Base-by-base conservation (phyloP, 257 asterid genomes). In the Solanum paucissectum region DNA sequence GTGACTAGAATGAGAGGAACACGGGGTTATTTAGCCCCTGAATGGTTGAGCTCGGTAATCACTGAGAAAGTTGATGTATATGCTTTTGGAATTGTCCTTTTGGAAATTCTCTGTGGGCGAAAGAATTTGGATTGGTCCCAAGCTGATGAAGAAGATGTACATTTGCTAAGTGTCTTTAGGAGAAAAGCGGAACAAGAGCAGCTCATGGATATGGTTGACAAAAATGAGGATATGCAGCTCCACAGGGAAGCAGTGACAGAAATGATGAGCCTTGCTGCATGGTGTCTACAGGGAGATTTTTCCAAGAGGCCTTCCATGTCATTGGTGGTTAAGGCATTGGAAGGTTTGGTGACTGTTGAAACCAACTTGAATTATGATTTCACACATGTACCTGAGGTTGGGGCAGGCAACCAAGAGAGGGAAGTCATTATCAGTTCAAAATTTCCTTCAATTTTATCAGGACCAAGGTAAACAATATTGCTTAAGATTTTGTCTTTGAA, bases 281-380 rank as follows among this genome's bases (percentile, higher is more conserved):
- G 90, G 90, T 90, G 91, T 74, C 87, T 90, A 20, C 89, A 88
- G 7, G 36, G 83, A 0, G 87, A 88, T 18, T 76, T 46, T 21
- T 5, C 23, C 2, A 90, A 36, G 62, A 90, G 91, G 87, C 92
- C 90, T 9, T 85, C 91, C n/a, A 90, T 90, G 89, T 79, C 90
- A 16, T 21, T 23, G 23, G 90, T 90, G n/a, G 62, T 90, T 13
- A 90, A 52, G 83, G 91, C 75, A 12, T 40, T 90, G 6, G 92
- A 87, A 85, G 91, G 88, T 23, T 37, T 73, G 8, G 42, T 83
- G n/a, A 58, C 25, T 64, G 85, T 72, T n/a, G 87, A 88, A 58
- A 77, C 18, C 16, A 38, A 46, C 16, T 11, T 90, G 25, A 87
- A 75, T 29, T 82, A 88, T 25, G 25, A 20, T 46, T 88, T 76